Base-by-base conservation (phyloP, 208 protist genomes). In the Leishmania tarentolae region DNA sequence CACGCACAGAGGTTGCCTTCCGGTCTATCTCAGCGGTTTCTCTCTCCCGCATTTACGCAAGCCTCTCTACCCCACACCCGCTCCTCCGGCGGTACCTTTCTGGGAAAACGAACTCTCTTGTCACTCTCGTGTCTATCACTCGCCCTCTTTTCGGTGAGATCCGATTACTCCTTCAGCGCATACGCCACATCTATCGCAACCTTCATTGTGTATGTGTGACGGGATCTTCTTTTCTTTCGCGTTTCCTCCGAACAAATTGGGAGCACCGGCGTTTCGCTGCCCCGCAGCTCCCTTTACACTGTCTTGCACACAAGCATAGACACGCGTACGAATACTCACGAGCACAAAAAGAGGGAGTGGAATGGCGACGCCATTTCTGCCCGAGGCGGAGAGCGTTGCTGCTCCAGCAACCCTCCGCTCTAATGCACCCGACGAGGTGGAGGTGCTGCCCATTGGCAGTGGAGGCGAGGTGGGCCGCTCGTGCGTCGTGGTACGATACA, bases 401-500 rank as follows among this genome's bases (percentile, higher is more conserved):
- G 42, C 47, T 31, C 70, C 76, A 24, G 19, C 76, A 0, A 52
- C 28, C n/a, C 75, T 69, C 46, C 83, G 78, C 76, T 74, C 69
- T 31, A 78, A 80, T 57, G 66, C 61, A 31, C 75, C 76, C 28
- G 92, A 97, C 47, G 92, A 97, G 75, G 93, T 99, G 53, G 95
- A 98, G 71, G 95, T 99, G 57, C 92, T 96, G 59, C 98, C 99
- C 4, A 91, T 99, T 50, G 99, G 99, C 63, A 97, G 97, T 44
- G 99, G 99, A 19, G 93, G 94, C 65, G 99, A 99, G 87, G 99
- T 99, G 50, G 99, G 99, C 59, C 93, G 99, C 50, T 99, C 97
- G 50, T 99, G 98, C 87, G 93, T 99, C 17, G 78, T 99, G 31
- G 77, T 99, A 21, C 91, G 92, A 72, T 99, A 98, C 89, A 99